Percentiles rank a stretch among this genome's conserved stretches.
These are phyloP conservation scores for Nicotiana undulata DNA, from an alignment of 257 asterid species.

Conservation along the genomic window DNA sequence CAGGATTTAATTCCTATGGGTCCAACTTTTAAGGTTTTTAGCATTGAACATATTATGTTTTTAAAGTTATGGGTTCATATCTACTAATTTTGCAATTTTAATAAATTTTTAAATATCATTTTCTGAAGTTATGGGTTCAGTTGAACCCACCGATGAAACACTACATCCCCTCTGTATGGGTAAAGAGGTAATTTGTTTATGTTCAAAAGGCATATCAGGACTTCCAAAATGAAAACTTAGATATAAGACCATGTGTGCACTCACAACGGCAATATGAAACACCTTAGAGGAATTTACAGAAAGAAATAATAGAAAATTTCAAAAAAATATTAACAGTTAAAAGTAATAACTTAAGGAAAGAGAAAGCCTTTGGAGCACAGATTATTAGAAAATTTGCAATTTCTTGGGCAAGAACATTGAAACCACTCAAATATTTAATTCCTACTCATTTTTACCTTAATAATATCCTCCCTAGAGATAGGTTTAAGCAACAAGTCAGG, in stretches of 20 bases:
- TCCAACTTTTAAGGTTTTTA: no score
- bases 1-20: no score
- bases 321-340: background rate
- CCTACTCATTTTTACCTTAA: background rate
- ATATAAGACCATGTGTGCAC: background rate
- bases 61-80: no score
- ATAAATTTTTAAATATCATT: no score
- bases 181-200: background rate
- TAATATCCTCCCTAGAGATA: background rate
- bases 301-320: background rate
- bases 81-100: no score
- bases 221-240: background rate
- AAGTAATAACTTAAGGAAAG: background rate
- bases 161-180: background rate
- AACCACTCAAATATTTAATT: background rate
- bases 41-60: no score
- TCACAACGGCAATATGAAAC: background rate
- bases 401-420: background rate
- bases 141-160: no score
- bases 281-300: background rate
- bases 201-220: background rate
- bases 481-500: background rate
- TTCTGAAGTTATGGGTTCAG: no score
- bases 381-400: background rate
- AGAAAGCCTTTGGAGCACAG: background rate